These are phyloP conservation scores for Pythium apleroticum DNA, from an alignment of 352 stramenopile genomes.

Conservation along the genomic window DNA sequence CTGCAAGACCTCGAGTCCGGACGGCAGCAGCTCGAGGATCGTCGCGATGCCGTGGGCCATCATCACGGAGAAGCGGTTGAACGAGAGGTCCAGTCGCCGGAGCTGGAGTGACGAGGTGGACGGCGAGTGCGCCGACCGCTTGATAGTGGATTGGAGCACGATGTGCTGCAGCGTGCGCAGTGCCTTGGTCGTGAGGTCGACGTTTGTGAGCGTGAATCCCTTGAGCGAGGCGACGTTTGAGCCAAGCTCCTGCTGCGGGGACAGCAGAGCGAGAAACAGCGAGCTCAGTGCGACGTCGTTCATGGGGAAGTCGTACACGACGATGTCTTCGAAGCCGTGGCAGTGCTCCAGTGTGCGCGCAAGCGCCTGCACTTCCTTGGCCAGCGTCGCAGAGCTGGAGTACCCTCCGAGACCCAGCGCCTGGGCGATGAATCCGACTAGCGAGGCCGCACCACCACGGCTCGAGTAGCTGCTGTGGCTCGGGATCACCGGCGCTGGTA, in stretches of 20 bases:
- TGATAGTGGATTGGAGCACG: slow-evolving; percentile 56
- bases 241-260: slow-evolving; percentile 9
- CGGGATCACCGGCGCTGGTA: slow-evolving; percentile 9
- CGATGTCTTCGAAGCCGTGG: slow-evolving; percentile 45
- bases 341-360: slow-evolving; percentile 40
- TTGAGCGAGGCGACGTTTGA: slow-evolving; percentile 29
- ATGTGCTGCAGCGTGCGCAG: slow-evolving; percentile 54
- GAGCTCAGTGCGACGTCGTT: slow-evolving; percentile 39
- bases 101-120: slow-evolving; percentile 27
- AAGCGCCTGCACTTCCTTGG: slow-evolving; percentile 51
- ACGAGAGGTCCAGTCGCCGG: slow-evolving; percentile 57
- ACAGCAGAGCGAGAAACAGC: slow-evolving; percentile 54
- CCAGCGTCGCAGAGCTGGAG: slow-evolving; percentile 18
- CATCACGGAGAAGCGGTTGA: slow-evolving; percentile 52
- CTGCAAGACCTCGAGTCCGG: slow-evolving; percentile 52
- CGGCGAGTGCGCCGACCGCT: slow-evolving; percentile 13
- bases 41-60: slow-evolving; percentile 54
- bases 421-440: slow-evolving; percentile 4
- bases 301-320: slow-evolving; percentile 50
- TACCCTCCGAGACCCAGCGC: slow-evolving; percentile 4
- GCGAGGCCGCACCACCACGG: neutral
- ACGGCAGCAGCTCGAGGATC: slow-evolving; percentile 46
- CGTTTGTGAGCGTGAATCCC: slow-evolving; percentile 50
- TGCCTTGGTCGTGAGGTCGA: slow-evolving; percentile 37
- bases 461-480: neutral